Evolutionary conservation across 345 rosid species (phyloP).

Genomic region (Rubroshorea leprosula): DNA sequence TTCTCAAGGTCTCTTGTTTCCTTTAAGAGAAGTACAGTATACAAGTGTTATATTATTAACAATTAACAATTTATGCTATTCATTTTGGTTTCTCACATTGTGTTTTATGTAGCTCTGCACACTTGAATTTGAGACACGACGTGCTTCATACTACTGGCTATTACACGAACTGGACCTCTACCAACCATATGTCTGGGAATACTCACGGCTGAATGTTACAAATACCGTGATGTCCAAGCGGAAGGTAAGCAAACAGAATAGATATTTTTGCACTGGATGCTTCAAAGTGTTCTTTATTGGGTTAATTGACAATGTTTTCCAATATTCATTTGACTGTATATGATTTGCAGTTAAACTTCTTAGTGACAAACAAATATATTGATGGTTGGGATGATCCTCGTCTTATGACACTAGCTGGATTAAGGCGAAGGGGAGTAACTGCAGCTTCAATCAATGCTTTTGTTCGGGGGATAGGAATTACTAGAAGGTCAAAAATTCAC

Average conservation of each 20-base stretch:
- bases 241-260: conserved; percentile 44
- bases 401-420: conserved; percentile 92
- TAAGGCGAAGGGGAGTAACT: conserved; percentile 89
- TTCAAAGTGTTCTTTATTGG: conserved; percentile 15
- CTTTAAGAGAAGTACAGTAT: too few species aligned
- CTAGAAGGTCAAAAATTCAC: conserved; percentile 59
- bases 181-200: conserved; percentile 98
- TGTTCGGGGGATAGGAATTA: conserved; percentile 90
- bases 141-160: conserved; percentile 96
- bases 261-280: conserved; percentile 1
- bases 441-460: conserved; percentile 81
- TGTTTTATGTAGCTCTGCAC: conserved; percentile 50
- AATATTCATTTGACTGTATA: conserved; percentile 5
- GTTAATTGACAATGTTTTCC: conserved; percentile 4
- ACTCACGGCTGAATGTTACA: conserved; percentile 83
- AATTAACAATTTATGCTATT: too few species aligned
- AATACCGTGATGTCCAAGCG: conserved; percentile 97
- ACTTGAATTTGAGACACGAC: conserved; percentile 77
- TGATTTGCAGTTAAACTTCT: conserved; percentile 60
- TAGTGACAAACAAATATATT: conserved; percentile 76
- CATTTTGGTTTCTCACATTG: neutral
- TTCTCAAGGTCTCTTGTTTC: too few species aligned
- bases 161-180: conserved; percentile 71
- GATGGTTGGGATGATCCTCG: conserved; percentile 99
- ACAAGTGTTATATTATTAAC: too few species aligned